Percentiles rank a stretch among this genome's conserved stretches.
Conservation (phyloP, 2,329 filamentous ascomycete genomes). For the Helotiales sp. region DNA sequence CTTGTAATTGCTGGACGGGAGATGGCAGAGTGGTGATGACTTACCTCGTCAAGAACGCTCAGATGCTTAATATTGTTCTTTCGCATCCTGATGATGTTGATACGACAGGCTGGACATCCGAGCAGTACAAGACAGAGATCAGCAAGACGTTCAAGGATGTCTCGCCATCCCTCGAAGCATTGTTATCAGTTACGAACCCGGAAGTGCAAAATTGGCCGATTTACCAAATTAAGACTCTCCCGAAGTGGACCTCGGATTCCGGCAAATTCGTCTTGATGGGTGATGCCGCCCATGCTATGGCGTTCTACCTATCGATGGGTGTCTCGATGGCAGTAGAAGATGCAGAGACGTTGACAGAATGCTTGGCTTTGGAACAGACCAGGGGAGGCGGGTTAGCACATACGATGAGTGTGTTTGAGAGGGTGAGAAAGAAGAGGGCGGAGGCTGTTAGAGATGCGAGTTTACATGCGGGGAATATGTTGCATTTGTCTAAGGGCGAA, state of each 20-base stretch:
- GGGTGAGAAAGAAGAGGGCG: background rate
- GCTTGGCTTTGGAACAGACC: background rate
- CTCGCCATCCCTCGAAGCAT: background rate
- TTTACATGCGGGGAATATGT: background rate
- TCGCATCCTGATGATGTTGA: slow-evolving; percentile 7
- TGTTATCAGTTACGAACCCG: background rate
- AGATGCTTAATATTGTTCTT: background rate
- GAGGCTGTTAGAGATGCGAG: slow-evolving; percentile 1
- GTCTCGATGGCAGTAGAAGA: background rate
- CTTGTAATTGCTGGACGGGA: slow-evolving; percentile 1
- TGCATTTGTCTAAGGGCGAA: background rate
- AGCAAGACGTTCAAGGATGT: background rate
- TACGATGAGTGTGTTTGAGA: background rate
- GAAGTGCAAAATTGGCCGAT: slow-evolving; percentile 4
- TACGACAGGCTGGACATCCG: background rate
- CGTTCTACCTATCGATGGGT: background rate
- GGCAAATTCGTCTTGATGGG: background rate
- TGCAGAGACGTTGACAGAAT: slow-evolving; percentile 2
- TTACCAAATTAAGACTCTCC: background rate
- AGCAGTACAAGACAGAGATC: background rate
- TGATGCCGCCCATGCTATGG: slow-evolving; percentile 4
- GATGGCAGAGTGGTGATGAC: background rate
- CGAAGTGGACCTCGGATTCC: background rate
- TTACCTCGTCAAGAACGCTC: background rate
- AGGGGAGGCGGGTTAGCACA: background rate